Base-by-base conservation (phyloP, 2,329 filamentous ascomycete species). In the Diaporthe caulivora region DNA sequence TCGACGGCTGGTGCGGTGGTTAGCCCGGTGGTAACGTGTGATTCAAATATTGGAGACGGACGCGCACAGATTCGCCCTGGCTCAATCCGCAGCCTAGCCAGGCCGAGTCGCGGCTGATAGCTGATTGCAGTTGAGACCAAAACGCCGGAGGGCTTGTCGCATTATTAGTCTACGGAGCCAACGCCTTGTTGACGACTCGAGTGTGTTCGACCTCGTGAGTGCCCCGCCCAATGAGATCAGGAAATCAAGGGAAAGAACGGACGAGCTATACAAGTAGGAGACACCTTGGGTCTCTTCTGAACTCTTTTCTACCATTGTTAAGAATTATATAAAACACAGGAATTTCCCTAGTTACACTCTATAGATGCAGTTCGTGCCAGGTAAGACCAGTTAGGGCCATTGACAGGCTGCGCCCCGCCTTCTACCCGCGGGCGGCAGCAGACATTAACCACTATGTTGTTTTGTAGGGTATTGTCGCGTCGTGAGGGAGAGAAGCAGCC, bases 241-340 rank as follows among this genome's bases (percentile, higher is more conserved):
- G 21, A 34, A 10, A 67, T 37, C 49, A 44, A 24, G 10, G 54
- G 49, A 49, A n/a, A 34, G 29, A 37, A 42, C 37, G 24, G 13
- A 34, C 15, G 21, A 24, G 40, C 11, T n/a, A 17, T 6, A 44
- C 7, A 4, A 65, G 51, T 24, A 31, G 47, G 24, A 44, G 31
- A 65, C 44, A 49, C n/a, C 15, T 40, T 13, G 29, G 70, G 37
- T 31, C 21, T 51, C 65, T 71, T 54, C n/a, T 21, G 64, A 70
- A 60, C 47, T 68, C 64, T 34, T 68, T 67, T 74, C 54, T 74
- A 68, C 69, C 72, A 72, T 74, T 72, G 72, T 70, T 72, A 74
- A 71, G 24, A 71, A 74, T 74, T 74, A 74, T 72, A 72, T 71
- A 65, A 70, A 58, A 74, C 54, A 58, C 42, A 74, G 65, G 34